Conservation (phyloP, 2,329 filamentous ascomycete genomes). For the Colletotrichum cereale region DNA sequence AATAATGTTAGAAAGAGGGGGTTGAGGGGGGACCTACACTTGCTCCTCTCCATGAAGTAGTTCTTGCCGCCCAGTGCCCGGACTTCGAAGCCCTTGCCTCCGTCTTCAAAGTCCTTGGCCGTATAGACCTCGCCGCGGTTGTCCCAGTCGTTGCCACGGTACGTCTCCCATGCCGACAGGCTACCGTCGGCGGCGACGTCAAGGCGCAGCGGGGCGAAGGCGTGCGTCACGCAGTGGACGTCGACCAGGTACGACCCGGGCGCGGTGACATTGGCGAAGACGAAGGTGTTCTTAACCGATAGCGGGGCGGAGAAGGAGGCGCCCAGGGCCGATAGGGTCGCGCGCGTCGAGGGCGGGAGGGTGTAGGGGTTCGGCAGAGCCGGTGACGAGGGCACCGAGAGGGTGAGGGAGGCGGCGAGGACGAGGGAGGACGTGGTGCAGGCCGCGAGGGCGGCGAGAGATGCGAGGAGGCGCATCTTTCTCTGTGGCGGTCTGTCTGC, state of each 20-base stretch:
- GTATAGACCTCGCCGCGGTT: conserved; percentile 78
- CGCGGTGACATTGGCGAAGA: conserved; percentile 77
- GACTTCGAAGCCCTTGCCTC: conserved; percentile 67
- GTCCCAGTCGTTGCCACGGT: conserved; percentile 88
- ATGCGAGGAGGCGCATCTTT: conserved; percentile 52
- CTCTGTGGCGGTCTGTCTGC: conserved; percentile 39
- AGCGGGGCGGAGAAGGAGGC: conserved; percentile 68
- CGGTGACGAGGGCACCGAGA: conserved; percentile 56
- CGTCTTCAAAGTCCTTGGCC: conserved; percentile 34
- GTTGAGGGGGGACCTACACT: conserved; percentile 73
- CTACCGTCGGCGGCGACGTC: conserved; percentile 69
- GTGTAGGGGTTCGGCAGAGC: conserved; percentile 61
- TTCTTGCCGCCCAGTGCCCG: conserved; percentile 73
- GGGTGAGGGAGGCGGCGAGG: conserved; percentile 56
- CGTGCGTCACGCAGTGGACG: conserved; percentile 79
- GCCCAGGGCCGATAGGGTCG: conserved; percentile 64
- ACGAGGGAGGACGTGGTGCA: conserved; percentile 50
- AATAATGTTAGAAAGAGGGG: no score
- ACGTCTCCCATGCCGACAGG: conserved; percentile 84
- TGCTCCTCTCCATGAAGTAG: conserved; percentile 81
- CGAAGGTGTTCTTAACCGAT: conserved; percentile 76
- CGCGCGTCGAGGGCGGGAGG: conserved; percentile 76
- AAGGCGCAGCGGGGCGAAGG: conserved; percentile 83
- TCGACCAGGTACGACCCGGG: conserved; percentile 84
- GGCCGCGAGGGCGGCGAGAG: conserved; percentile 53